These are phyloP conservation scores for Coemansia sp. DNA, from an alignment of 192 early-diverging fungal genomes.

Conservation along the genomic window DNA sequence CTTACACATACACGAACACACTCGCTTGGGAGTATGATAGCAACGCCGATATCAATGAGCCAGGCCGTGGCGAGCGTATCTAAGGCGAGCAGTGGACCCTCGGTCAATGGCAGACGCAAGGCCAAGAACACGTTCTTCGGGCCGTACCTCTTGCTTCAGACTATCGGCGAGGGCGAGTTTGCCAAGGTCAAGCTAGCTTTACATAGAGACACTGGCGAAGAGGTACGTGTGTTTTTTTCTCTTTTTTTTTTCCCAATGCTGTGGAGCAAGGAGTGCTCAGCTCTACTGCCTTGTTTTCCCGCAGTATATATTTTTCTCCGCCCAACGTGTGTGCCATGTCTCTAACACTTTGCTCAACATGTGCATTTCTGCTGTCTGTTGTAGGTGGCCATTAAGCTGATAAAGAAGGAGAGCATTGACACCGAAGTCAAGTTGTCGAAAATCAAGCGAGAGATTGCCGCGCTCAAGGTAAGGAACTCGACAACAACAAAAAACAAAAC, in stretches of 20 bases:
- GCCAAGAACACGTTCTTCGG: slow-evolving; percentile 72
- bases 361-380: neutral
- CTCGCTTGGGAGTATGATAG: slow-evolving; percentile 38
- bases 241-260: neutral
- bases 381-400: slow-evolving; percentile 91
- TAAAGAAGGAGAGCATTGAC: slow-evolving; percentile 89
- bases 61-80: slow-evolving; percentile 56
- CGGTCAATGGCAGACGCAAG: slow-evolving; percentile 48
- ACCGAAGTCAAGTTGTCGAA: slow-evolving; percentile 81
- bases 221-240: slow-evolving; percentile 41
- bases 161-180: slow-evolving; percentile 97
- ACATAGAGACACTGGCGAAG: slow-evolving; percentile 73
- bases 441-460: slow-evolving; percentile 92
- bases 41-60: slow-evolving; percentile 54
- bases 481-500: slow-evolving; percentile 15
- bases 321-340: slow-evolving; percentile 1
- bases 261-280: neutral
- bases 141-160: slow-evolving; percentile 93
- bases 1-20: neutral
- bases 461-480: slow-evolving; percentile 72
- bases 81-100: slow-evolving; percentile 39
- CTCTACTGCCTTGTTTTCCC: slow-evolving; percentile 3
- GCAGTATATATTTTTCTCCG: slow-evolving; percentile 1
- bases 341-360: neutral
- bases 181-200: slow-evolving; percentile 96